Base-by-base conservation (phyloP, 139 green algal species). In the Tetratostichococcus sp. region DNA sequence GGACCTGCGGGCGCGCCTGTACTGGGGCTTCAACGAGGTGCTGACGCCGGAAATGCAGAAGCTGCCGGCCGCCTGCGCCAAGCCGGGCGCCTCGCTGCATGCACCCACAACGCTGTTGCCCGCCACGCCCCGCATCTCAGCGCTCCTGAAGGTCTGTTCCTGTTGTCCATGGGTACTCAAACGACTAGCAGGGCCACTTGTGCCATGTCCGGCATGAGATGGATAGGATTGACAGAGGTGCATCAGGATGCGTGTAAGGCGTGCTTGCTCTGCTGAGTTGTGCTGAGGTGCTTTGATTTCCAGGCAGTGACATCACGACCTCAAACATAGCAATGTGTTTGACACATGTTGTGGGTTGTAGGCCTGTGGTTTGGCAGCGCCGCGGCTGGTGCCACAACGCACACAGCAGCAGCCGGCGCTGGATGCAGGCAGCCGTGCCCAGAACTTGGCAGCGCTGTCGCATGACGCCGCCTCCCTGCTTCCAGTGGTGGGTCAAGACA, bases 1-100 rank as follows among this genome's bases (percentile, higher is more conserved):
- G 3, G 58, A 65, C 26, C 30, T 75, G 43, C 62, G 68, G 11
- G n/a, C 43, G 25, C 21, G 65, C 16, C 4, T 71, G 16, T 79
- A 79, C 68, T 74, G 31, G 21, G 50, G 42, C 35, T 50, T 79
- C 50, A 79, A 70, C n/a, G 32, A 43, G 23, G 43, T 70, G 57
- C 68, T 79, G n/a, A 32, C 69, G 68, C 68, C 74, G 17, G 42
- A 32, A 23, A 25, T 79, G 6, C 50, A 62, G 50, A 26, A 2
- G 50, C 50, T 62, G 50, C 14, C 50, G 17, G 50, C 50, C 14
- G 50, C 50, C 14, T 62, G 50, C 50, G 50, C 50, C 11, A 2
- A 2, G 17, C 17, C 50, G 50, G 19, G 50, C 19, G 50, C 50
- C 50, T 62, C 50, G 17, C 50, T 62, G 50, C 50, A 62, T 17